Base-by-base conservation (phyloP, 345 rosid species). In the Populus simonii region DNA sequence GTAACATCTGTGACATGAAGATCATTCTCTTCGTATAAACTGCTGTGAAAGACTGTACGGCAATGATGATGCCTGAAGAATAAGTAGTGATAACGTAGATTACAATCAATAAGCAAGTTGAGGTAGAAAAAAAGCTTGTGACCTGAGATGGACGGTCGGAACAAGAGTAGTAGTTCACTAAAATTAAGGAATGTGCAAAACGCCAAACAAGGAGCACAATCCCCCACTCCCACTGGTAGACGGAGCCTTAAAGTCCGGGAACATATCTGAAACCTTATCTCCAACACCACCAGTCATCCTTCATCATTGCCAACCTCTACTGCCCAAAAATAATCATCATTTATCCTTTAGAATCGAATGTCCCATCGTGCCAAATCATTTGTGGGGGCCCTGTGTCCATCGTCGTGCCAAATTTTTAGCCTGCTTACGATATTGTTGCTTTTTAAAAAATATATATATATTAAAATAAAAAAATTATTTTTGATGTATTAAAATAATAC, bases 261-360 rank as follows among this genome's bases (percentile, higher is more conserved):
- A 79, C 81, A 82, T 72, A 73, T 79, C 72, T 63, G 83, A 86
- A 86, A 80, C 87, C 87, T 87, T 87, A 87, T 87, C 89, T 82
- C 84, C 84, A 84, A 63, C 85, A 82, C 78, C 80, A 70, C 79
- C 74, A 3, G 74, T 36, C 49, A 51, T 31, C 49, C 53, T 53
- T 73, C 78, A 76, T 80, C 88, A 80, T 74, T 78, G 63, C 78
- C 55, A 59, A 3, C 68, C 31, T 67, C 20, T 22, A 66, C 22
- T 39, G 75, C 65, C 23, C 25, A 35, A 78, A 80, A 80, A 74
- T 80, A 61, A 39, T 71, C 71, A n/a, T 36, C 20, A 47, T 47
- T 29, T 43, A 31, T 71, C 77, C 65, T 71, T 79, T 69, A 69
- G 89, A 82, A 84, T 86, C 86, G 74, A 80, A 84, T 80, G 82